Conservation (phyloP, 345 rosid species). For the Ceriops decandra region DNA sequence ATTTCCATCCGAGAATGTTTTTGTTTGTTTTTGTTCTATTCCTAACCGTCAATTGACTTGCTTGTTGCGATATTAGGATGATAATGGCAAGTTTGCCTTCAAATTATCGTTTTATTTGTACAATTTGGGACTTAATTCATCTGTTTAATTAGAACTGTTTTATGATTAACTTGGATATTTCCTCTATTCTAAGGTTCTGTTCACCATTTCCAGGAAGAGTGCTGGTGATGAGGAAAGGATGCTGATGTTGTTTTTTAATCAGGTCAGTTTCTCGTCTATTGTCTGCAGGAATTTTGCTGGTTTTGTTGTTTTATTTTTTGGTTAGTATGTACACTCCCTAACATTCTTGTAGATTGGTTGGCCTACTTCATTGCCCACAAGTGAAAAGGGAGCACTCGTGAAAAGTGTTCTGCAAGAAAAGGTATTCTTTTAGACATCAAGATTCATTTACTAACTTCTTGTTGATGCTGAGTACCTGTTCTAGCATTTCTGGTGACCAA, state of each 20-base stretch:
- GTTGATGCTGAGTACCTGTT: slow-evolving; percentile 1
- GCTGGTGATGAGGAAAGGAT: slow-evolving; percentile 85
- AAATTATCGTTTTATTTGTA: no score
- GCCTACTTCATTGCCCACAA: slow-evolving; percentile 93
- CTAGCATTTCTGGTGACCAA: background rate
- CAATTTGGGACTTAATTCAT: background rate
- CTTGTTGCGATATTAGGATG: no score
- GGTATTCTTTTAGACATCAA: slow-evolving; percentile 35
- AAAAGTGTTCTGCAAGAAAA: slow-evolving; percentile 68
- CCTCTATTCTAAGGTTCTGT: slow-evolving; percentile 6
- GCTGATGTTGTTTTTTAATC: slow-evolving; percentile 75
- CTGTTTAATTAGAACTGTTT: background rate
- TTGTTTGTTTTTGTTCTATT: no score
- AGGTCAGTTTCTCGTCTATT: slow-evolving; percentile 35
- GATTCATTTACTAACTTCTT: background rate
- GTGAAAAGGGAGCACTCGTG: slow-evolving; percentile 62
- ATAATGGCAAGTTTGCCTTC: no score
- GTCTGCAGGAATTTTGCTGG: background rate
- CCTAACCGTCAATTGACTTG: no score
- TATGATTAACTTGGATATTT: background rate
- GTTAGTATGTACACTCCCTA: background rate
- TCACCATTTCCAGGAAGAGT: slow-evolving; percentile 52
- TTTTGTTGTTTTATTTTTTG: slow-evolving; percentile 7
- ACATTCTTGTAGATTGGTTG: slow-evolving; percentile 70
- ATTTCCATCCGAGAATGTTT: background rate